Evolutionary conservation across 495 filamentous ascomycete genomes (phyloP), one percentile per base, ranked within the genome.

Genomic region (Penicillium desertorum): DNA sequence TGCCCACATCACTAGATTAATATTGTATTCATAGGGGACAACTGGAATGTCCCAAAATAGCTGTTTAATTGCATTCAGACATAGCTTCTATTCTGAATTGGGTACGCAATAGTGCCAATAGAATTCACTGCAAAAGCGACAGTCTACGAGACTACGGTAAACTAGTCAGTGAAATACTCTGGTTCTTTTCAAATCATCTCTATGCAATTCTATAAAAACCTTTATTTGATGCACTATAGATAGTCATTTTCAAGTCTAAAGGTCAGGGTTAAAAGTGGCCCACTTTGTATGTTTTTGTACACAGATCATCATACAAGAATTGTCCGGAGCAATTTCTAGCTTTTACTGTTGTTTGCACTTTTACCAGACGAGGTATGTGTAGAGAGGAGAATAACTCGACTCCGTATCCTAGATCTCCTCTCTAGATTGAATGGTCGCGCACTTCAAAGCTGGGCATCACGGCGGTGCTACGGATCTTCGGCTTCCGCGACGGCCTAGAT

Each of bases 301-400:
- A 47, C 57, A 44, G 57, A 43, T 44, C 60, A 62, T 5, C 60
- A 59, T 62, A 59, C 9, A 44, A 44, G 59, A 58, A 19, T 27
- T 45, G 51, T 36, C 27, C 50, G 20, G 11, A 41, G n/a, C 39
- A 44, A n/a, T 48, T 47, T 53, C 29, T 62, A 44, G 48, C 43
- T 10, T 42, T 27, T 14, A 48, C 54, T 42, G 34, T 7, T 56
- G 37, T 27, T 36, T 32, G 29, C 47, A 30, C 19, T 39, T 22
- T 41, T 25, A 17, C n/a, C n/a, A n/a, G n/a, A n/a, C n/a, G n/a
- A n/a, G n/a, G 57, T 65, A 47, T 62, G 32, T 67, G 56, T 59
- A 58, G 47, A 63, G 43, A 29, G 9, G 44, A 64, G 44, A 10
- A 43, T 30, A 14, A 17, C 29, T 30, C 34, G 44, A 36, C 46